Evolutionary conservation across 2,329 filamentous ascomycete genomes (phyloP).

Genomic region (Chrysoporthe deuterocubensis): DNA sequence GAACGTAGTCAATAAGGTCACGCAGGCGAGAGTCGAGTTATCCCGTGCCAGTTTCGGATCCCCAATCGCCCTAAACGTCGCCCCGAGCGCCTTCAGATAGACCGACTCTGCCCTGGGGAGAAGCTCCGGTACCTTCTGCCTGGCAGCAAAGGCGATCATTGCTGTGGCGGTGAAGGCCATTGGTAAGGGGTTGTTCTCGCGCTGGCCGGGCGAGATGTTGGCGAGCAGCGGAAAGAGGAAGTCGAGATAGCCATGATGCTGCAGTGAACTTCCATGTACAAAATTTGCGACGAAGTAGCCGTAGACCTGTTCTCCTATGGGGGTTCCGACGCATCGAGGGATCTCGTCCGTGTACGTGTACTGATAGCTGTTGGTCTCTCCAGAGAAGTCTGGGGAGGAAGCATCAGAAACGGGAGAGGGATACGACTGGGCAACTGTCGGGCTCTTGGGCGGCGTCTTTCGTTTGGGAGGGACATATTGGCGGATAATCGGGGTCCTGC

Average conservation of each 20-base stretch:
- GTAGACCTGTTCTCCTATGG: constrained; percentile 28
- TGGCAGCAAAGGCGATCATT: constrained; percentile 28
- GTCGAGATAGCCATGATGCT: constrained; percentile 28
- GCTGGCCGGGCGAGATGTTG: constrained; percentile 12
- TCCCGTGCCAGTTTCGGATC: constrained; percentile 25
- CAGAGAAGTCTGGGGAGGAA: background rate
- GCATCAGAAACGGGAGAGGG: constrained; percentile 23
- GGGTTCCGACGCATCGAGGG: constrained; percentile 24
- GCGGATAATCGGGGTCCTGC: constrained; percentile 13
- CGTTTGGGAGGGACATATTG: constrained; percentile 12
- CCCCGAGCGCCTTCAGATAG: constrained; percentile 25
- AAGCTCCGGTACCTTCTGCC: constrained; percentile 25
- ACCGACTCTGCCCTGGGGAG: constrained; percentile 25
- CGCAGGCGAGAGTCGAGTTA: constrained; percentile 28
- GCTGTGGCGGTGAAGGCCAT: constrained; percentile 28
- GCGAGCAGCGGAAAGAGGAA: constrained; percentile 27
- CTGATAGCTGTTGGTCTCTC: constrained; percentile 2
- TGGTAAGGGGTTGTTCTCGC: constrained; percentile 22
- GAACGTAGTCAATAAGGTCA: constrained; percentile 27
- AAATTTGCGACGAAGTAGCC: constrained; percentile 28
- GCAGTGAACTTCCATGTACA: constrained; percentile 23
- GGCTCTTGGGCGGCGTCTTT: constrained; percentile 4
- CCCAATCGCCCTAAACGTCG: constrained; percentile 25
- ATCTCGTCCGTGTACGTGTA: constrained; percentile 16
- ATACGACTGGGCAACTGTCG: constrained; percentile 12